Conservation (phyloP, 2,329 filamentous ascomycete species). For the Colletotrichum plurivorum region DNA sequence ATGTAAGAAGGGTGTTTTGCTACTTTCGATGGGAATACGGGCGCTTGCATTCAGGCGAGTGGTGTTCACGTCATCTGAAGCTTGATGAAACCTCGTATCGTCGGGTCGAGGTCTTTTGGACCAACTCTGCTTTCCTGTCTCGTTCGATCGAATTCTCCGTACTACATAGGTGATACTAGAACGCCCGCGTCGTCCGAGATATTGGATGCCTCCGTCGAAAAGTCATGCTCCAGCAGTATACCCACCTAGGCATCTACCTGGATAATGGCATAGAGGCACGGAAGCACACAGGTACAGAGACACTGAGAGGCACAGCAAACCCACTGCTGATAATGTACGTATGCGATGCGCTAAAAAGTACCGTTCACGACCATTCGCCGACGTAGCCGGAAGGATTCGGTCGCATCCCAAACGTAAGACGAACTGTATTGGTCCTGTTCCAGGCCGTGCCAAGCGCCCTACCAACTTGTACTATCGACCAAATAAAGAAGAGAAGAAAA, state of each 20-base stretch:
- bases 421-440: neutral
- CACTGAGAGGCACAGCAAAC: neutral
- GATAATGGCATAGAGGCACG: neutral
- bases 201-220: neutral
- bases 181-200: neutral
- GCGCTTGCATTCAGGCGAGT: slow-evolving; percentile 10
- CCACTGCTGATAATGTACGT: neutral
- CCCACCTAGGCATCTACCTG: no score
- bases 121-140: neutral
- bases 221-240: no score
- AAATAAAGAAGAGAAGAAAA: no score
- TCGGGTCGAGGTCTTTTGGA: neutral
- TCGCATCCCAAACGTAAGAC: neutral
- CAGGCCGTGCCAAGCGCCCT: neutral
- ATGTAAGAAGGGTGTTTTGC: neutral
- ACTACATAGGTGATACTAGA: neutral
- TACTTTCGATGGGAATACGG: neutral
- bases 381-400: slow-evolving; percentile 27
- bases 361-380: slow-evolving; percentile 13
- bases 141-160: neutral
- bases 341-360: slow-evolving; percentile 16
- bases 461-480: no score
- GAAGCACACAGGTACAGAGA: neutral
- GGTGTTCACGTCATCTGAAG: slow-evolving; percentile 6
- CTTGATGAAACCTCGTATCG: slow-evolving; percentile 24